A percentile compares a stretch with the other conserved stretches of the same genome.
Conservation (phyloP, 371 early-diverging fungal genomes). For the Scutellospora calospora region DNA sequence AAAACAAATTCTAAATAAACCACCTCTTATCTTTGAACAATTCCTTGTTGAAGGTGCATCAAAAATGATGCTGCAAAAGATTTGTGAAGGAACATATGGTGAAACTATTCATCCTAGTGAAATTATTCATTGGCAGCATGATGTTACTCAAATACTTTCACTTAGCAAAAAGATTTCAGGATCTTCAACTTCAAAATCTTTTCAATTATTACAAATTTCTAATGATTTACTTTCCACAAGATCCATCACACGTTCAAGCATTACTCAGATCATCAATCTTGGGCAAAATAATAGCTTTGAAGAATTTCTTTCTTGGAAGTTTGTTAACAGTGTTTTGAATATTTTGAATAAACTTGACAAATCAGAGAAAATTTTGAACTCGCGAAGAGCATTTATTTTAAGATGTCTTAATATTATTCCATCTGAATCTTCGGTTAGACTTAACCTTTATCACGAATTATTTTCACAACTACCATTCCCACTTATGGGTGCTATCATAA, state of each 20-base stretch:
- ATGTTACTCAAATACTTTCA: conserved; percentile 24
- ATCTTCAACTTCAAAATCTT: not conserved
- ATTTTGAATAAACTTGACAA: conserved; percentile 20
- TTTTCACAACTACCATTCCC: conserved; percentile 22
- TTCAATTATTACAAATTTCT: conserved; percentile 30
- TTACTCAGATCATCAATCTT: conserved; percentile 3
- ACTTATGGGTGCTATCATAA: conserved; percentile 29
- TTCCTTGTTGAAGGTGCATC: conserved; percentile 9
- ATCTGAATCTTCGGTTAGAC: not conserved
- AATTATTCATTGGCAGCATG: conserved; percentile 32
- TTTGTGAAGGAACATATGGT: not conserved
- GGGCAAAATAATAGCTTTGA: conserved; percentile 1
- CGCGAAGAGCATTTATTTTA: conserved; percentile 8
- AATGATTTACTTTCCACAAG: conserved; percentile 37
- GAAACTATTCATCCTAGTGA: not conserved
- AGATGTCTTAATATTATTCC: conserved; percentile 20
- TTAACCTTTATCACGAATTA: conserved; percentile 9
- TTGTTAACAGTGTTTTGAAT: not conserved
- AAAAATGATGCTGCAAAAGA: not conserved
- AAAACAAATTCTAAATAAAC: conserved; percentile 2
- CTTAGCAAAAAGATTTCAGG: conserved; percentile 32
- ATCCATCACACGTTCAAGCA: not conserved
- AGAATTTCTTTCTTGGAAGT: conserved; percentile 21
- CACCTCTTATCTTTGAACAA: not conserved
- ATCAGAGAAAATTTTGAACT: conserved; percentile 11